phyloP scores from a whole-genome alignment of 441 rosid genomes.

The Syzygium malaccense region DNA sequence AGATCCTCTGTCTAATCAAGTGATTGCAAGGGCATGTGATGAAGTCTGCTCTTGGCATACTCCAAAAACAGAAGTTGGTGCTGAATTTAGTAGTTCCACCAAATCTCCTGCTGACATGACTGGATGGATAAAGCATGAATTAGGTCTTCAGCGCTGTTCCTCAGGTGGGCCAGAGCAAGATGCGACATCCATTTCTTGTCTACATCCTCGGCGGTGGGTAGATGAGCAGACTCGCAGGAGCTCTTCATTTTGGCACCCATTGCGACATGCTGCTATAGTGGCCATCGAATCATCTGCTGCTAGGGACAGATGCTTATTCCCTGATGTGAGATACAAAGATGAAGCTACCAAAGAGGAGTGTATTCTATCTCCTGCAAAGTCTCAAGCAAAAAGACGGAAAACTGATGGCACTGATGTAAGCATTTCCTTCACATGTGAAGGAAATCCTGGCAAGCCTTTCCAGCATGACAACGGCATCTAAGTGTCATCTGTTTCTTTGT shows the following conservation, averaged over 20 bases:
- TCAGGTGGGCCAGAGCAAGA: conserved; percentile 11
- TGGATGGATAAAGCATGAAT: conserved; percentile 5
- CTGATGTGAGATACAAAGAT: conserved; percentile 18
- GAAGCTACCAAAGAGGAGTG: conserved; percentile 18
- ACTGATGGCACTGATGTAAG: conserved; percentile 29
- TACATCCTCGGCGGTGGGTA: conserved; percentile 70
- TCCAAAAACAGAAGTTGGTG: conserved; percentile 2
- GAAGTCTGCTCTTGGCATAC: conserved; percentile 26
- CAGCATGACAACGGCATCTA: not conserved
- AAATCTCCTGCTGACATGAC: conserved; percentile 4
- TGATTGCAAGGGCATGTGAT: conserved; percentile 65
- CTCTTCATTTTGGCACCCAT: conserved; percentile 53
- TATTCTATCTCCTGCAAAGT: conserved; percentile 15
- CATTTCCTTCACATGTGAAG: not conserved
- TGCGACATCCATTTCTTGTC: conserved; percentile 39
- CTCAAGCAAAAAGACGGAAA: conserved; percentile 58
- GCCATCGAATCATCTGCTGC: conserved; percentile 86
- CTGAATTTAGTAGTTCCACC: conserved; percentile 2
- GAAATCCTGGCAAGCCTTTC: not conserved
- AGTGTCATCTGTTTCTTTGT: not conserved
- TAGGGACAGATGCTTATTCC: conserved; percentile 63
- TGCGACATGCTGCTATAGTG: conserved; percentile 72
- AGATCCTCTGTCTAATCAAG: conserved; percentile 49
- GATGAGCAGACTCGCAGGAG: conserved; percentile 16
- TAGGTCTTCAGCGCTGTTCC: conserved; percentile 16